These are phyloP conservation scores for Leonotis leonurus DNA, from an alignment of 257 asterid species.

Conservation along the genomic window DNA sequence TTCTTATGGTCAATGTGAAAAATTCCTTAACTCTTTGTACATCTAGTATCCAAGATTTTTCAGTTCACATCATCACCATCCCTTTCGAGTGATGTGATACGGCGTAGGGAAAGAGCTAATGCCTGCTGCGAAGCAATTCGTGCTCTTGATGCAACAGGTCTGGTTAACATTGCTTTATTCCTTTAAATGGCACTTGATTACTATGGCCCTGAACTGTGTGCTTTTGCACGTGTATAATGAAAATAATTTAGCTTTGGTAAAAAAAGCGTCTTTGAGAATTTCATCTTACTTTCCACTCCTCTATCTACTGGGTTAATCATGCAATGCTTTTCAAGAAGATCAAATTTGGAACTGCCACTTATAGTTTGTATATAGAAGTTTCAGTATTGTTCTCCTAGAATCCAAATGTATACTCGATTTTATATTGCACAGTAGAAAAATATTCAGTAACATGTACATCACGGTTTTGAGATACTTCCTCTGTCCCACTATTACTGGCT, in stretches of 20 bases:
- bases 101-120: conserved; percentile 75
- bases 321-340: background rate
- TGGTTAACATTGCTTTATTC: conserved; percentile 15
- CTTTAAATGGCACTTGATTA: background rate
- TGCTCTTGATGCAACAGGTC: conserved; percentile 98
- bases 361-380: background rate
- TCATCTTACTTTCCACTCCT: background rate
- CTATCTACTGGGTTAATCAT: background rate
- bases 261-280: background rate
- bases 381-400: background rate
- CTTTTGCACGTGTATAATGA: background rate
- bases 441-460: background rate
- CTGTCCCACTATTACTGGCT: too few relatives aligned
- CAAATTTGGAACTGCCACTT: background rate
- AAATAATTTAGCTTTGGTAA: background rate
- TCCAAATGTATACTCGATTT: background rate
- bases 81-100: conserved; percentile 60
- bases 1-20: background rate
- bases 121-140: conserved; percentile 97
- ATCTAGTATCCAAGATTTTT: conserved; percentile 89
- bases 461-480: background rate
- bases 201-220: background rate
- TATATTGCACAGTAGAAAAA: background rate
- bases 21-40: conserved; percentile 53
- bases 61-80: conserved; percentile 61